Evolutionary conservation across 805 yeast species (phyloP), one percentile per base, ranked within the genome.

Genomic region (Starmerella potacharoeniae): DNA sequence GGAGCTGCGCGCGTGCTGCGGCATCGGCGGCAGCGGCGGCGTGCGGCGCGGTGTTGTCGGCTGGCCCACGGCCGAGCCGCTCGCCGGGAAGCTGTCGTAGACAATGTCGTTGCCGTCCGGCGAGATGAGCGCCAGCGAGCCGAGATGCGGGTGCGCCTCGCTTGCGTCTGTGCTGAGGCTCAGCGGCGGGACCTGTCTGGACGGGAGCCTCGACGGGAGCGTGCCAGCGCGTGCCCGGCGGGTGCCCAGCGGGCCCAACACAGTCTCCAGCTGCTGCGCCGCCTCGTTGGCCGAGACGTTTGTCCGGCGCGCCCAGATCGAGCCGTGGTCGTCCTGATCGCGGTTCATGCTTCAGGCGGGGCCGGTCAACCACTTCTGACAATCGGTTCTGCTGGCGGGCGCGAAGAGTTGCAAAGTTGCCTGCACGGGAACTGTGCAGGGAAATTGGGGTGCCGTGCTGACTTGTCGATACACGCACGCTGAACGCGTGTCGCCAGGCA

Each of bases 201-300:
- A 53, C 13, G 67, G 29, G 53, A 82, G 74, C 49, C 83, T 71
- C 22, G 89, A 81, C 8, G 93, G 91, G 49, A 86, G 70, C 13
- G 95, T 86, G 2, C 93, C 93, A 2, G 93, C 85, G 60, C 95
- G 75, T 46, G 84, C 80, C 58, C 93, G 75, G n/a, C 62, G 62
- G n/a, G 58, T 55, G 16, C 51, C 57, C 36, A 48, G 31, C 7
- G 52, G 31, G 44, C 53, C 55, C 42, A 58, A 40, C n/a, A 53
- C 51, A 13, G 51, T 31, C 29, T 34, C 31, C 29, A 37, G 33
- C 29, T 48, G 16, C 22, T 53, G 57, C 13, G 52, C 41, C 16
- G 53, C 39, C 16, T 31, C 48, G 48, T 6, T 16, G 7, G 37
- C 48, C 29, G 48, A 17, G 17, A 44, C 28, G 36, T 33, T 31